Conservation (phyloP, 1,139 yeast genomes). For the Zygosaccharomyces sapae region DNA sequence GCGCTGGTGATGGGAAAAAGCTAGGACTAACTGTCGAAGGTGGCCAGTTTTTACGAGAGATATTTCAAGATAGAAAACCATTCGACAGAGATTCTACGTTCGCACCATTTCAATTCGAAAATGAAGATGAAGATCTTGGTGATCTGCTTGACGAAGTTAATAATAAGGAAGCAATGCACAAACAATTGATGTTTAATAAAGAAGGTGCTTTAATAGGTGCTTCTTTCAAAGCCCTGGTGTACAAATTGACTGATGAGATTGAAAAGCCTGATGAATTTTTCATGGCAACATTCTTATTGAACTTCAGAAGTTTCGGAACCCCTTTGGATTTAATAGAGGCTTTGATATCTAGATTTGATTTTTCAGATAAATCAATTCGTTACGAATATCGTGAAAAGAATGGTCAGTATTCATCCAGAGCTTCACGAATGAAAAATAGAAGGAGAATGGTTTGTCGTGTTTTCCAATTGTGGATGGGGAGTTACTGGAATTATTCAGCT, state of each 20-base stretch:
- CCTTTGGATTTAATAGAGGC: constrained; percentile 68
- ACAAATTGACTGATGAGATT: constrained; percentile 65
- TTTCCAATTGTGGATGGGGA: constrained; percentile 80
- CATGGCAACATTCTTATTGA: constrained; percentile 71
- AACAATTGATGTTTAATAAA: constrained; percentile 46
- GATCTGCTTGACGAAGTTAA: constrained; percentile 24
- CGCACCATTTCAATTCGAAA: constrained; percentile 35
- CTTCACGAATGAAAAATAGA: constrained; percentile 56
- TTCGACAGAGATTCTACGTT: constrained; percentile 43
- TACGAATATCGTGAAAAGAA: constrained; percentile 35
- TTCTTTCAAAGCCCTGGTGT: constrained; percentile 70
- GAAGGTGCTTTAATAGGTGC: constrained; percentile 67
- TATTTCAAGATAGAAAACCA: constrained; percentile 39
- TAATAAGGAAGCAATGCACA: constrained; percentile 33
- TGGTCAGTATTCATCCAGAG: constrained; percentile 44
- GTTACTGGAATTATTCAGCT: constrained; percentile 68
- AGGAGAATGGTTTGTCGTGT: constrained; percentile 63
- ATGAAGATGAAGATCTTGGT: constrained; percentile 11
- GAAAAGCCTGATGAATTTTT: constrained; percentile 63
- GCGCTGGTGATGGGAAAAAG: constrained; percentile 54
- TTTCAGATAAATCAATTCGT: constrained; percentile 39
- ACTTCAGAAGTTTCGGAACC: constrained; percentile 70
- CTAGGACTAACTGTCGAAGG: constrained; percentile 58
- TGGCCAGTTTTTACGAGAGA: constrained; percentile 44
- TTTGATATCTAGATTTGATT: constrained; percentile 62